Evolutionary conservation across 1,284 basidiomycete genomes (phyloP), one percentile per base, ranked within the genome.

Genomic region (Cryptococcus sp.): DNA sequence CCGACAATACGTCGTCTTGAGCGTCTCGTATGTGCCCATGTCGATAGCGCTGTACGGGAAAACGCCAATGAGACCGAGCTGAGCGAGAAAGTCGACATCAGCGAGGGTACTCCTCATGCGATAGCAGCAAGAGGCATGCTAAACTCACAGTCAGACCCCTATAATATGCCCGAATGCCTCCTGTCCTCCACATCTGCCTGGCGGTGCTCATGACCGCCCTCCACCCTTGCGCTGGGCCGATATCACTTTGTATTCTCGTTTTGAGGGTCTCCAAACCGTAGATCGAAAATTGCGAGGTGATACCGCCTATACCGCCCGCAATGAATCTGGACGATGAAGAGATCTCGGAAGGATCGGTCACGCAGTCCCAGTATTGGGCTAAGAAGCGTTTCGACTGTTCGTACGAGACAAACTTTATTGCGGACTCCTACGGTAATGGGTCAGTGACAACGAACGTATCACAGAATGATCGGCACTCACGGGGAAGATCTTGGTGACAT

Each of bases 341-440:
- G 65, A 99, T 93, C 52, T 97, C 87, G 42, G 91, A 83, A 16
- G 88, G 81, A 73, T 99, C 94, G 6, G 91, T 88, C 2, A 97
- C 94, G 54, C 86, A 80, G 78, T 98, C 95, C 82, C 88, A 89
- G 77, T 98, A 90, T 72, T 86, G 84, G 5, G 95, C 96, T 76
- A 99, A 94, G 60, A 92, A 84, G 11, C 89, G 88, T 88, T 99
- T 99, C 85, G 93, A 69, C 52, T 91, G 90, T 79, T 99, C 96
- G 78, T 98, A 99, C 7, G 90, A 80, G 68, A 96, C 87, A 80
- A 99, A 99, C 79, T 98, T 99, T 84, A 99, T 98, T 19, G 96
- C 96, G 46, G 90, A 93, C 81, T 98, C 94, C 80, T 81, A 58
- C 7, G n/a, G n/a, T n/a, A 3, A 48, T 22, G 25, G 17, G 19